Evolutionary conservation across 208 protist genomes (phyloP).

Genomic region (Acanthamoeba healyi): DNA sequence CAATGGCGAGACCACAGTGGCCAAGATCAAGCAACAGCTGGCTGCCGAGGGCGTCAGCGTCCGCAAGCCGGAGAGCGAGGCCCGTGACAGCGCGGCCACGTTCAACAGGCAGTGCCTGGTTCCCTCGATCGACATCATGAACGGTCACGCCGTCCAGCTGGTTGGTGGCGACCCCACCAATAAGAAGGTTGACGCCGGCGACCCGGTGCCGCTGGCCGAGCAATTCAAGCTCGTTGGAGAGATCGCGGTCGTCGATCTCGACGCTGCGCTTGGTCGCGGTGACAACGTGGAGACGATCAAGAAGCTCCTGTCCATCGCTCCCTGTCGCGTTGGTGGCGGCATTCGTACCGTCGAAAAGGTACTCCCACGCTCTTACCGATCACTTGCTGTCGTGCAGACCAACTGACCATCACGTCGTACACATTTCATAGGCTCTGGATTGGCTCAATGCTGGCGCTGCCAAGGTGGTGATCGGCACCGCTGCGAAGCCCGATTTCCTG

Average conservation of each 20-base stretch:
- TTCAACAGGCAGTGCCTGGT: conserved; percentile 73
- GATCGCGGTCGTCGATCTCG: conserved; percentile 78
- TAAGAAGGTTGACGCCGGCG: conserved; percentile 75
- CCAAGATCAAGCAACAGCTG: conserved; percentile 74
- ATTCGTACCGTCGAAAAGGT: conserved; percentile 76
- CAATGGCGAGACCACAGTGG: conserved; percentile 75
- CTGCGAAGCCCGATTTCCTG: conserved; percentile 75
- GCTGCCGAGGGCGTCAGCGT: conserved; percentile 20
- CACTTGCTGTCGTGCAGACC: too few species aligned
- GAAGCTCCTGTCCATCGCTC: conserved; percentile 46
- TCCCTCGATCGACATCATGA: conserved; percentile 77
- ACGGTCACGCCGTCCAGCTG: conserved; percentile 76
- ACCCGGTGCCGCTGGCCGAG: conserved; percentile 74
- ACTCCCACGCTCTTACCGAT: background rate
- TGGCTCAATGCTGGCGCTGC: conserved; percentile 74
- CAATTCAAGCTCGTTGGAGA: conserved; percentile 75
- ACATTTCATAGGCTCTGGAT: conserved; percentile 9
- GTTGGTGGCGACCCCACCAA: conserved; percentile 76
- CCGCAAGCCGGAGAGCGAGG: background rate
- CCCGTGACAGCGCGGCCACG: background rate
- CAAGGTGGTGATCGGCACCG: conserved; percentile 79
- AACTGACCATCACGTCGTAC: background rate
- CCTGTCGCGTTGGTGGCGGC: conserved; percentile 77
- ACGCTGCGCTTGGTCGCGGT: conserved; percentile 74
- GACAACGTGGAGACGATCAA: conserved; percentile 74